Percentiles rank a stretch among this genome's conserved stretches.
These are phyloP conservation scores for Cladobotryum mycophilum DNA, from an alignment of 2,329 filamentous ascomycete genomes.

Conservation along the genomic window DNA sequence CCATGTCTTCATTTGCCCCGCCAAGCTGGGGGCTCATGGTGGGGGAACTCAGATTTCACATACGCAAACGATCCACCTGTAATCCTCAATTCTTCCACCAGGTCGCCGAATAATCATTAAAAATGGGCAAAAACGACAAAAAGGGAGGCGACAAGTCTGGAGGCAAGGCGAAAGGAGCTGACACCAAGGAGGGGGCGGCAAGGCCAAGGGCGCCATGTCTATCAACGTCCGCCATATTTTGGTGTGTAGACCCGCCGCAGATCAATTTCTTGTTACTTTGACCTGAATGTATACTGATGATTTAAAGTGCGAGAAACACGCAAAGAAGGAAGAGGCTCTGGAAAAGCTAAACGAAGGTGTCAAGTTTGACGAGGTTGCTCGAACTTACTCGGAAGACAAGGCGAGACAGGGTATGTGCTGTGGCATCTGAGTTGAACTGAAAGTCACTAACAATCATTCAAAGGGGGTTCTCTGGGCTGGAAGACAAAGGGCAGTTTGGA, in stretches of 20 bases:
- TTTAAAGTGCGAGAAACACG: slow-evolving; percentile 63
- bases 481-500: slow-evolving; percentile 63
- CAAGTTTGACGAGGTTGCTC: slow-evolving; percentile 70
- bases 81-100: neutral
- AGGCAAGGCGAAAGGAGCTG: slow-evolving; percentile 24
- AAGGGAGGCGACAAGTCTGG: slow-evolving; percentile 34
- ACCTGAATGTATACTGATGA: neutral
- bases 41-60: too few relatives aligned
- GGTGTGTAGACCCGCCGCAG: slow-evolving; percentile 25
- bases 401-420: slow-evolving; percentile 51
- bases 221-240: slow-evolving; percentile 73
- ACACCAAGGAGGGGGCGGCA: slow-evolving; percentile 31
- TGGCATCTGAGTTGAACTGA: neutral
- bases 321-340: slow-evolving; percentile 71
- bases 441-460: slow-evolving; percentile 5
- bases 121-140: slow-evolving; percentile 36
- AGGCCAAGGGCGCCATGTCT: slow-evolving; percentile 52
- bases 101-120: too few relatives aligned
- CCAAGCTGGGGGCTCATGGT: too few relatives aligned
- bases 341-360: slow-evolving; percentile 59
- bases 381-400: slow-evolving; percentile 71
- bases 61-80: too few relatives aligned
- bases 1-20: too few relatives aligned
- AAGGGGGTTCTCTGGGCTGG: slow-evolving; percentile 67
- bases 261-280: neutral